Conservation (phyloP, 495 filamentous ascomycete species). For the Talaromyces borbonicus region DNA sequence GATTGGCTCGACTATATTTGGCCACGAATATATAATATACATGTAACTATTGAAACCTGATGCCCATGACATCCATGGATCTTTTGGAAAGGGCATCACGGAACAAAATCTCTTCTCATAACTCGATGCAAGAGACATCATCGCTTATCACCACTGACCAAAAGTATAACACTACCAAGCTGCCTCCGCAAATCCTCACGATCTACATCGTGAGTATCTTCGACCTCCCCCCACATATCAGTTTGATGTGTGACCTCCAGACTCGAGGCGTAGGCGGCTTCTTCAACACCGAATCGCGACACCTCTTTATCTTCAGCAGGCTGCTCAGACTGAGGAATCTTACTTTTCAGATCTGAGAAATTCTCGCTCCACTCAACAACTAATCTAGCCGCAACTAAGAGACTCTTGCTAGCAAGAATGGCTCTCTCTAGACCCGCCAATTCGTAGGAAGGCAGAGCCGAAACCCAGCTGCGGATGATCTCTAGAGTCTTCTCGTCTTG, state of each 20-base stretch:
- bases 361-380: constrained; percentile 84
- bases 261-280: constrained; percentile 68
- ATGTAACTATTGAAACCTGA: too few species aligned
- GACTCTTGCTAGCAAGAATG: constrained; percentile 73
- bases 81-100: too few species aligned
- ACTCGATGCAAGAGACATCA: constrained; percentile 9
- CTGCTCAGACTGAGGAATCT: constrained; percentile 7
- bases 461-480: constrained; percentile 72
- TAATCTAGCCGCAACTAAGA: constrained; percentile 66
- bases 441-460: constrained; percentile 60
- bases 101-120: background rate
- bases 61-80: too few species aligned
- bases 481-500: constrained; percentile 66
- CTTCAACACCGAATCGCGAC: constrained; percentile 39
- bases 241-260: constrained; percentile 90
- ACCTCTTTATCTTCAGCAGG: background rate
- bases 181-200: constrained; percentile 84
- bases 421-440: constrained; percentile 78
- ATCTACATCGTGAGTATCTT: constrained; percentile 97
- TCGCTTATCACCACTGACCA: constrained; percentile 52
- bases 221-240: constrained; percentile 86
- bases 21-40: too few species aligned
- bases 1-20: too few species aligned
- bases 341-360: constrained; percentile 36
- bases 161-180: constrained; percentile 72